These are phyloP conservation scores for Phragmites australis DNA, from an alignment of 176 grass and related monocot species.

Conservation along the genomic window DNA sequence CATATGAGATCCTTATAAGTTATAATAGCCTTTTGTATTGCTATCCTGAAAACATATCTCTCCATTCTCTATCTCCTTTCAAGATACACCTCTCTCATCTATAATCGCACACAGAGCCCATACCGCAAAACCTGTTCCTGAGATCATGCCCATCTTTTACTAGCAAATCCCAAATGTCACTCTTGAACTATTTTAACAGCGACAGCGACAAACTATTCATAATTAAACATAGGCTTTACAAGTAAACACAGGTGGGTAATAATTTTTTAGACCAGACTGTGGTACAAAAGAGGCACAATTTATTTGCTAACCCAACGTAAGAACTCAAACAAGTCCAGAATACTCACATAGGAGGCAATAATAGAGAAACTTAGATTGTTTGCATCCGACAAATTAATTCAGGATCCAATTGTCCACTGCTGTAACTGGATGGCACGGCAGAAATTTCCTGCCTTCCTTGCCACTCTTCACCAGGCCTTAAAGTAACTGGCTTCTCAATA, in stretches of 20 bases:
- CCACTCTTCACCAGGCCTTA: slow-evolving; percentile 75
- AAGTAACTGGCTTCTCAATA: slow-evolving; percentile 69
- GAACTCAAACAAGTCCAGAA: background rate
- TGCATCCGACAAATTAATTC: slow-evolving; percentile 41
- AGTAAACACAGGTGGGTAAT: background rate
- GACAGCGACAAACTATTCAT: background rate
- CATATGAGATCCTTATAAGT: too few species aligned
- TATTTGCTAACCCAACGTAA: background rate
- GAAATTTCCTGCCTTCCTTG: slow-evolving; percentile 69
- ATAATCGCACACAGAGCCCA: too few species aligned
- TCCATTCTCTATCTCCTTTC: background rate
- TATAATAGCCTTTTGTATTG: too few species aligned
- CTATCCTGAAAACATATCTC: background rate
- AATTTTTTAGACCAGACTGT: background rate
- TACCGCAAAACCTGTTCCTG: background rate
- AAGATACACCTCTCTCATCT: background rate
- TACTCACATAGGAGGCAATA: slow-evolving; percentile 9
- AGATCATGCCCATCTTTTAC: background rate
- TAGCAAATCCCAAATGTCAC: background rate
- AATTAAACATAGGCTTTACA: background rate
- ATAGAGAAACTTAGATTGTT: slow-evolving; percentile 4
- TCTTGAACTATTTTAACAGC: background rate
- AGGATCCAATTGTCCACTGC: slow-evolving; percentile 62
- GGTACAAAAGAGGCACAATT: background rate
- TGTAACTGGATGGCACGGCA: slow-evolving; percentile 68